Evolutionary conservation across 768 basidiomycete genomes (phyloP).

Genomic region (Pleurotus platypus): DNA sequence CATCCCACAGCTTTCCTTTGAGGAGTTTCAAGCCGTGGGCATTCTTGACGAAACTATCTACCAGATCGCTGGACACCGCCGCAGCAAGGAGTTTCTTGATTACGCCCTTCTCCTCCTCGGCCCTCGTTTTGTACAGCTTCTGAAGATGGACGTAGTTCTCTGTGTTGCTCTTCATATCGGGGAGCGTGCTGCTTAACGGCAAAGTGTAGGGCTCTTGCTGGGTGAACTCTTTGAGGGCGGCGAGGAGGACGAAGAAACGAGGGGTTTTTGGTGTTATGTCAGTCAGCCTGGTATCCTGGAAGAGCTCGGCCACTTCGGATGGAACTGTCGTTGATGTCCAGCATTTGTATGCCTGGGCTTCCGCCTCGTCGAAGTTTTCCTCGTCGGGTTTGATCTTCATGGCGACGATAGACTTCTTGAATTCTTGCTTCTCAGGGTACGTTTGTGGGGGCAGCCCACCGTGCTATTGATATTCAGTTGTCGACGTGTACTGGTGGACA

Average conservation of each 20-base stretch:
- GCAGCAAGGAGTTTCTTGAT: slow-evolving; percentile 49
- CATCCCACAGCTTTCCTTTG: slow-evolving; percentile 59
- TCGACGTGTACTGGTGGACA: background rate
- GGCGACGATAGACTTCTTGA: slow-evolving; percentile 63
- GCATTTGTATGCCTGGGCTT: slow-evolving; percentile 79
- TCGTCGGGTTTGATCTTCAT: slow-evolving; percentile 80
- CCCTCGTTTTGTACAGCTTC: slow-evolving; percentile 75
- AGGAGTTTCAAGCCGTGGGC: slow-evolving; percentile 69
- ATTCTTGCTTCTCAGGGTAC: slow-evolving; percentile 66
- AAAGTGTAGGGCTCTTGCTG: slow-evolving; percentile 54
- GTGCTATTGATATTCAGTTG: slow-evolving; percentile 44
- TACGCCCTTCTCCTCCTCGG: slow-evolving; percentile 61
- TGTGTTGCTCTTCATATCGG: slow-evolving; percentile 96
- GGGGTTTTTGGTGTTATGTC: slow-evolving; percentile 41
- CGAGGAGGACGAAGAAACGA: slow-evolving; percentile 76
- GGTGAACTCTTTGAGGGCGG: slow-evolving; percentile 66
- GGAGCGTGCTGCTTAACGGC: slow-evolving; percentile 82
- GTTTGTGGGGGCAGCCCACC: slow-evolving; percentile 56
- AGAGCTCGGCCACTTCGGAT: slow-evolving; percentile 58
- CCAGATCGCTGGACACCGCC: slow-evolving; percentile 44
- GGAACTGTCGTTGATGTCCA: slow-evolving; percentile 67
- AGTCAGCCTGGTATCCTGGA: slow-evolving; percentile 54
- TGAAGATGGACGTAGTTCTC: slow-evolving; percentile 80
- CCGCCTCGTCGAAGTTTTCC: slow-evolving; percentile 97
- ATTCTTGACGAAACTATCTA: slow-evolving; percentile 79